Evolutionary conservation across 1,284 basidiomycete species (phyloP).

Genomic region (Tylopilus microsporus): DNA sequence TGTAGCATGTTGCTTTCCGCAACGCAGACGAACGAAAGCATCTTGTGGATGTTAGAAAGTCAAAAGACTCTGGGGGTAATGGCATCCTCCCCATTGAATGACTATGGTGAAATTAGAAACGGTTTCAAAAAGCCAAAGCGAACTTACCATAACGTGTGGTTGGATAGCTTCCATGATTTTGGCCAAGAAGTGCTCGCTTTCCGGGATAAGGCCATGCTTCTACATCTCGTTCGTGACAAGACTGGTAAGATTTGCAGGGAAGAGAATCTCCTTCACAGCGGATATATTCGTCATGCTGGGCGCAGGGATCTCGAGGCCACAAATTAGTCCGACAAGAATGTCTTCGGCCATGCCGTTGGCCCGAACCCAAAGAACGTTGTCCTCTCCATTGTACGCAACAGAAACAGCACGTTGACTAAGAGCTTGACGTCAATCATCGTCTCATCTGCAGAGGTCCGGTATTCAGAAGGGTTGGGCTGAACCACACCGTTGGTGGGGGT

Average conservation of each 20-base stretch:
- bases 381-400: conserved; percentile 81
- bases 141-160: conserved; percentile 92
- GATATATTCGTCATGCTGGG: conserved; percentile 90
- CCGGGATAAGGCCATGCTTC: conserved; percentile 96
- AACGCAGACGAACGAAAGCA: conserved; percentile 97
- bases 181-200: conserved; percentile 96
- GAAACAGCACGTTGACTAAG: conserved; percentile 88
- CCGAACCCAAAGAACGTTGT: conserved; percentile 64
- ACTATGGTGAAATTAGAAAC: conserved; percentile 41
- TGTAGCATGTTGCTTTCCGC: conserved; percentile 98
- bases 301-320: conserved; percentile 88
- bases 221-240: conserved; percentile 99
- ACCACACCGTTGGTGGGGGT: conserved; percentile 75
- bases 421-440: conserved; percentile 67
- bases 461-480: conserved; percentile 55
- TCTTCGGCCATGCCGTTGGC: conserved; percentile 82
- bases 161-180: conserved; percentile 99
- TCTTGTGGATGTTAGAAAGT: conserved; percentile 99
- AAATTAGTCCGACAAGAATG: conserved; percentile 85
- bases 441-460: conserved; percentile 74
- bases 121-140: background rate
- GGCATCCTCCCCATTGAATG: conserved; percentile 90
- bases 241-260: conserved; percentile 99
- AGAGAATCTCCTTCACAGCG: conserved; percentile 94
- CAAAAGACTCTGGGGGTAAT: conserved; percentile 98